Percentiles rank a stretch among this genome's conserved stretches.
Evolutionary conservation across 1,139 yeast genomes (phyloP).

Genomic region (Hyphopichia khmerensis): DNA sequence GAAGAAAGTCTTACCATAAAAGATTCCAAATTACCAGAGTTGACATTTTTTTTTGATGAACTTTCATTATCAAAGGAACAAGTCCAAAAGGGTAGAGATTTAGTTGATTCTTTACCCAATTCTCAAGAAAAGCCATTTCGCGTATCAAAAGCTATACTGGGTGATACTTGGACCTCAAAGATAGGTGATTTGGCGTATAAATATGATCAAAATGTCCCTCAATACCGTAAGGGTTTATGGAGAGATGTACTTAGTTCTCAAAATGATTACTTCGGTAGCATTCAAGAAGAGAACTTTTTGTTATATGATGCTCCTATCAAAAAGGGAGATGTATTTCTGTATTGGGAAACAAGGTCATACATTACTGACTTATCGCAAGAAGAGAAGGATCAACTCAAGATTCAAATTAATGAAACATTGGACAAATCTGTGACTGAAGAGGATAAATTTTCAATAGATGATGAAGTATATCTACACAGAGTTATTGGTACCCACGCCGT

Average conservation of each 20-base stretch:
- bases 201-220: slow-evolving; percentile 50
- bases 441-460: slow-evolving; percentile 15
- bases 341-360: slow-evolving; percentile 61
- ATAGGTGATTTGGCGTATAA: slow-evolving; percentile 25
- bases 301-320: slow-evolving; percentile 30
- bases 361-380: slow-evolving; percentile 46
- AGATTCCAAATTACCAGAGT: slow-evolving; percentile 7
- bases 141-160: slow-evolving; percentile 5
- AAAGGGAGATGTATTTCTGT: slow-evolving; percentile 40
- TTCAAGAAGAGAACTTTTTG: slow-evolving; percentile 29
- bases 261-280: slow-evolving; percentile 21
- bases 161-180: slow-evolving; percentile 23
- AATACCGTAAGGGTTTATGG: slow-evolving; percentile 57
- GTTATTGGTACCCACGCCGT: slow-evolving; percentile 30
- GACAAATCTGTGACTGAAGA: slow-evolving; percentile 13
- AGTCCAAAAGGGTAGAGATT: slow-evolving; percentile 1
- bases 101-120: background rate
- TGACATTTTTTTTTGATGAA: slow-evolving; percentile 12
- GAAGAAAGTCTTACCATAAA: background rate
- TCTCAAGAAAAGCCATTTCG: slow-evolving; percentile 5
- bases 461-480: slow-evolving; percentile 15
- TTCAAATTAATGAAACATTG: slow-evolving; percentile 25
- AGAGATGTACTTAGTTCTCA: slow-evolving; percentile 31
- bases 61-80: slow-evolving; percentile 3
- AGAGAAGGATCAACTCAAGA: slow-evolving; percentile 31